Evolutionary conservation across 495 filamentous ascomycete species (phyloP).

Genomic region (Durotheca rogersii): DNA sequence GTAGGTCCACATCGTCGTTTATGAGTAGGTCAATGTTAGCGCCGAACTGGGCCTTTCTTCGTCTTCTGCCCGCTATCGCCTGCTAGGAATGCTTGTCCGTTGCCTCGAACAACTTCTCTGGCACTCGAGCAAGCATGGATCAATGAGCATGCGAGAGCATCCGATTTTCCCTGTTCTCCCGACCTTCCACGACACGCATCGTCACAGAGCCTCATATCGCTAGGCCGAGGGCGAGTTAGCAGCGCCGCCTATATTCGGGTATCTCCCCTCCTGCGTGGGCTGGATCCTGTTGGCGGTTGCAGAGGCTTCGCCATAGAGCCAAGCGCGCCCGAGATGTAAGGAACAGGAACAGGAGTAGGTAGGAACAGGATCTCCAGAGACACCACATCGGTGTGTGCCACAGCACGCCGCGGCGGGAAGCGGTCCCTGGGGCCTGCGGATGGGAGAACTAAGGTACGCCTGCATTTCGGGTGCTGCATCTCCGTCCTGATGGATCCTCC

Average conservation of each 20-base stretch:
- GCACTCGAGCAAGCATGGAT: slow-evolving; percentile 10
- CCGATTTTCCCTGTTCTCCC: too few species aligned
- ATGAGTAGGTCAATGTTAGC: too few species aligned
- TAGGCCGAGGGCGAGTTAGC: neutral
- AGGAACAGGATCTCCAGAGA: too few species aligned
- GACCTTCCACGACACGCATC: slow-evolving; percentile 1
- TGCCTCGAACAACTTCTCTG: neutral
- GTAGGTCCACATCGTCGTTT: neutral
- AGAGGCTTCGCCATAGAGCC: slow-evolving; percentile 22
- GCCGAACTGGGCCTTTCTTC: too few species aligned
- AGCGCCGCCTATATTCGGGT: too few species aligned
- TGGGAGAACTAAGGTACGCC: too few species aligned
- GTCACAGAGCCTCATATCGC: slow-evolving; percentile 8
- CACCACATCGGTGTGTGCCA: too few species aligned
- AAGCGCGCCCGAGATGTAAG: slow-evolving; percentile 13
- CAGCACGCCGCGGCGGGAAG: too few species aligned
- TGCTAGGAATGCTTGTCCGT: too few species aligned
- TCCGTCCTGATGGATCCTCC: slow-evolving; percentile 23
- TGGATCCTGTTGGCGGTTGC: slow-evolving; percentile 2
- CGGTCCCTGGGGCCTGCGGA: neutral
- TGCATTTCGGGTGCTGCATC: slow-evolving; percentile 20
- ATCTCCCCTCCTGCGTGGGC: neutral
- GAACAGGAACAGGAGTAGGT: slow-evolving; percentile 2
- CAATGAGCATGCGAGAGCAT: too few species aligned
- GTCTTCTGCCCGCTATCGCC: too few species aligned